These are phyloP conservation scores for Acer yangbiense DNA, from an alignment of 345 rosid genomes.

Conservation along the genomic window DNA sequence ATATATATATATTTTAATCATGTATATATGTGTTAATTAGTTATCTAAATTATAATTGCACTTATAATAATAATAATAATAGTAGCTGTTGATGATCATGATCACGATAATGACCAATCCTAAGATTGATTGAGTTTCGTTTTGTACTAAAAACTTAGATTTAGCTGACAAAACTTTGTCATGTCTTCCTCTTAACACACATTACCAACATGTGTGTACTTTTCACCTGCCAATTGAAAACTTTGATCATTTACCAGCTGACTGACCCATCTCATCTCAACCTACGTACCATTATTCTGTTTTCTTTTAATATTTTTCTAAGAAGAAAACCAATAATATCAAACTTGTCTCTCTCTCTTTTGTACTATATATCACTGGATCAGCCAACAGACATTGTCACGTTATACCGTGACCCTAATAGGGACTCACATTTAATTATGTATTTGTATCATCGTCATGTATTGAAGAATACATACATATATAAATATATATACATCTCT, in stretches of 20 bases:
- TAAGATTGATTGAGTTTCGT: constrained; percentile 10
- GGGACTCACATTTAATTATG: neutral
- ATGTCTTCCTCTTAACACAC: constrained; percentile 18
- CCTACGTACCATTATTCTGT: neutral
- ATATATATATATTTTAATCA: constrained; percentile 4
- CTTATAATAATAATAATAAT: too few relatives aligned
- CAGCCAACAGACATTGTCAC: constrained; percentile 46
- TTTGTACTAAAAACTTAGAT: constrained; percentile 20
- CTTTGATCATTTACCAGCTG: neutral
- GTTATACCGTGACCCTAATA: constrained; percentile 46
- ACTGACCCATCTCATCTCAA: neutral
- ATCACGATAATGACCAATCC: constrained; percentile 16
- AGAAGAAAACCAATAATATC: constrained; percentile 33
- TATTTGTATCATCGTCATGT: neutral
- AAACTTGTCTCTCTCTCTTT: constrained; percentile 43
- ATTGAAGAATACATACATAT: neutral
- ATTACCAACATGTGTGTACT: constrained; percentile 1
- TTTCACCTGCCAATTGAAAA: constrained; percentile 5
- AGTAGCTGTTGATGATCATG: neutral
- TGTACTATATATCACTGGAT: constrained; percentile 48
- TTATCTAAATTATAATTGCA: too few relatives aligned
- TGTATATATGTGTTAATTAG: too few relatives aligned
- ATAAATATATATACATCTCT: too few relatives aligned
- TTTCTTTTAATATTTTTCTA: constrained; percentile 12
- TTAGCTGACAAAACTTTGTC: constrained; percentile 33